A percentile compares a stretch with the other conserved stretches of the same genome.
phyloP scores from a whole-genome alignment of 495 filamentous ascomycete species.

The Astrocystis sublimbata region DNA sequence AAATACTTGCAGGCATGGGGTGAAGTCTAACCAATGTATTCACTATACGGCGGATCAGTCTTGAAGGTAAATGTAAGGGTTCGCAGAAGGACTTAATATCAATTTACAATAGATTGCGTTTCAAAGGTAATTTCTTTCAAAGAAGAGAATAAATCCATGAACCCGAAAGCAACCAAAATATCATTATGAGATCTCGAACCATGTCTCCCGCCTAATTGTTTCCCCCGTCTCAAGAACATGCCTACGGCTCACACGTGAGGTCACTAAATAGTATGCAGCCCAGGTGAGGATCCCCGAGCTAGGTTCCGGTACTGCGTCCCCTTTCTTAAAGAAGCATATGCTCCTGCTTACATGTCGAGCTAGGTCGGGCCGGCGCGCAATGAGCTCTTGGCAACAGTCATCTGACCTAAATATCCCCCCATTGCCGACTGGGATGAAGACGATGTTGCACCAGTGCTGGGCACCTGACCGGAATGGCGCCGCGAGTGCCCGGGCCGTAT shows the following conservation, averaged over 20 bases:
- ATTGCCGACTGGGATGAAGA: constrained; percentile 31
- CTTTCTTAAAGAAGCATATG: neutral
- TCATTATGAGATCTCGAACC: no score
- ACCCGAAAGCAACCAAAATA: no score
- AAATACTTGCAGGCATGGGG: no score
- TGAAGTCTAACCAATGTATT: no score
- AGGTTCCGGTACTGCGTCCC: neutral
- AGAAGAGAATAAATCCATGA: no score
- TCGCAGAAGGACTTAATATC: no score
- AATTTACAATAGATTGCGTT: no score
- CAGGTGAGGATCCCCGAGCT: neutral
- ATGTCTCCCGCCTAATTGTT: neutral
- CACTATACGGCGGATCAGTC: no score
- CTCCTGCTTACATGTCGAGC: constrained; percentile 18
- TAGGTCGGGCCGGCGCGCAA: constrained; percentile 26
- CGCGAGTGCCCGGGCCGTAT: neutral
- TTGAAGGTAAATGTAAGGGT: no score
- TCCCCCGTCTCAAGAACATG: neutral
- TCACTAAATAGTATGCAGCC: neutral
- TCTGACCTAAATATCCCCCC: constrained; percentile 14
- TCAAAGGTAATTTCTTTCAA: no score
- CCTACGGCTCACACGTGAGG: neutral
- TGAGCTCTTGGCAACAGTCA: constrained; percentile 28
- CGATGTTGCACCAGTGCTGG: constrained; percentile 33
- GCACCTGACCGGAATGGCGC: constrained; percentile 9